These are phyloP conservation scores for Glebionis coronaria DNA, from an alignment of 129 eudicot species.

Conservation along the genomic window DNA sequence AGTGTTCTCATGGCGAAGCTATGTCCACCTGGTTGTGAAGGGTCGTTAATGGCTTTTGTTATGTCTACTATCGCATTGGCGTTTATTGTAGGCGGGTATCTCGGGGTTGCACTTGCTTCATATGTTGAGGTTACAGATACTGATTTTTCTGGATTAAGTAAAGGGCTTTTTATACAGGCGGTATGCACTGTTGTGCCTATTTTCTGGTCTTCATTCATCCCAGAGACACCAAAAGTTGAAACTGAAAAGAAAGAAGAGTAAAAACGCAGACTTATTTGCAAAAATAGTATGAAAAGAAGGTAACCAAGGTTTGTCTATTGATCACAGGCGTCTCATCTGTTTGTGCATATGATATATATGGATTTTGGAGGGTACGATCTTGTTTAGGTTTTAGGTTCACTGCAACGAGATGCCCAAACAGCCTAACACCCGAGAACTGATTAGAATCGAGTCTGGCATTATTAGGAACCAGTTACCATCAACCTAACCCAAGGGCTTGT, in stretches of 20 bases:
- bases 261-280: constrained; percentile 6
- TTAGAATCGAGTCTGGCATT: background rate
- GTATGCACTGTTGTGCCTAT: constrained; percentile 66
- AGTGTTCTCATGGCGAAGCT: constrained; percentile 71
- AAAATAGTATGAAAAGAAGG: background rate
- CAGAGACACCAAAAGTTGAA: constrained; percentile 38
- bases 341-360: constrained; percentile 4
- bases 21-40: constrained; percentile 91
- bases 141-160: constrained; percentile 62
- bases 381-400: too few species aligned
- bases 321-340: background rate
- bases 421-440: background rate
- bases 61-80: constrained; percentile 79
- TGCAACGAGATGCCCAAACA: background rate
- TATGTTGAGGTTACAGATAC: constrained; percentile 46
- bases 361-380: background rate
- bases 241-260: constrained; percentile 38
- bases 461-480: constrained; percentile 1
- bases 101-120: constrained; percentile 83
- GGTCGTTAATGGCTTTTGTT: constrained; percentile 89
- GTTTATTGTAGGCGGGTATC: constrained; percentile 72
- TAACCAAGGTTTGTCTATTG: background rate
- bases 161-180: constrained; percentile 67
- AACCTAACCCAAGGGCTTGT: too few species aligned
- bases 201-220: constrained; percentile 61